Base-by-base conservation (phyloP, 1,139 yeast species). In the Yamadazyma songkhlaensis region DNA sequence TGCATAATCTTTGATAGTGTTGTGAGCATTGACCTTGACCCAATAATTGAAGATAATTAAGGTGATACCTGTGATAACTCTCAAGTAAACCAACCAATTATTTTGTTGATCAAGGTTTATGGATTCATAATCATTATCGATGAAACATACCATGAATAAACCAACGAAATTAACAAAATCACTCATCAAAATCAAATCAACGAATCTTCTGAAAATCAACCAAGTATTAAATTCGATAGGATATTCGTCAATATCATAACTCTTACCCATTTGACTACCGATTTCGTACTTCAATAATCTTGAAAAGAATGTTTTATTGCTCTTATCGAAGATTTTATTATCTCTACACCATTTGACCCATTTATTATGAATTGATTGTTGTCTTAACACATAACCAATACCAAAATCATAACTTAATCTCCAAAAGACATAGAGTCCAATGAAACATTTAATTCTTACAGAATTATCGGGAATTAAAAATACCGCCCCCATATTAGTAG, bases 21-120 rank as follows among this genome's bases (percentile, higher is more conserved):
- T 76, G 57, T 87, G 96, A 27, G 96, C 96, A 60, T 87, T 92
- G 11, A 86, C 67, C 57, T 87, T 87, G 36, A 87, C 96, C 94
- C 95, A 86, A 31, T 84, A 68, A 54, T 86, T 86, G 66, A 87
- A 86, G 33, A 82, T 48, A 41, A 85, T 76, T 48, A 87, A 70
- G 6, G 59, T 39, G 0, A 61, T 42, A 9, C 86, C 85, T 21
- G 66, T 47, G 3, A 59, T 31, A 24, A 74, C 49, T 48, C 82
- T 62, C 2, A 64, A 41, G 39, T 51, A 55, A 25, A 68, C 60
- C 34, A 68, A 48, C 67, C 66, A 65, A 5, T 53, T 39, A 7
- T 67, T 50, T 32, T 75, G 72, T 34, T 47, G 49, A 9, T 40
- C 40, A 14, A 49, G 44, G 29, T 56, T 56, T 27, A 67, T 47